Conservation (phyloP, 2,329 filamentous ascomycete genomes). For the Aspergillus niger region DNA sequence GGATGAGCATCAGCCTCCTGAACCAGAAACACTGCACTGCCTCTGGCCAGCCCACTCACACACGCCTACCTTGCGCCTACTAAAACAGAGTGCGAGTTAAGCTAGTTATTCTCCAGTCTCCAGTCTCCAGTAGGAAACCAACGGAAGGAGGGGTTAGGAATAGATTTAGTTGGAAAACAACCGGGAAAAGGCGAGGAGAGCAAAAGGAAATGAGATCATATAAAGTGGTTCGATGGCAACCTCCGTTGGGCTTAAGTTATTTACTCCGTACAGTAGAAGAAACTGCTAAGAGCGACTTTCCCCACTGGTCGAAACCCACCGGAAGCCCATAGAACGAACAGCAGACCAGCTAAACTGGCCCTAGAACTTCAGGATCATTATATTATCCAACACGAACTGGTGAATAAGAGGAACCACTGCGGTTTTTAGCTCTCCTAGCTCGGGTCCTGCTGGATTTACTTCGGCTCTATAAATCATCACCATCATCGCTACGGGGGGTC, state of each 20-base stretch:
- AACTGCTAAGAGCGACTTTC: background rate
- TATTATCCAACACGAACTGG: slow-evolving; percentile 6
- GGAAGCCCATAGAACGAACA: slow-evolving; percentile 1
- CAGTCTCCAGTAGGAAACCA: too few relatives aligned
- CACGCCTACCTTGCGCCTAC: background rate
- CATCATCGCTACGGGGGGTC: background rate
- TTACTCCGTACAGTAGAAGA: background rate
- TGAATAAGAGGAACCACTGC: slow-evolving; percentile 1
- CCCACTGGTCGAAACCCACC: slow-evolving; percentile 1
- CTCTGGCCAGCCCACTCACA: slow-evolving; percentile 1
- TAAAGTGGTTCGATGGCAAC: slow-evolving; percentile 2
- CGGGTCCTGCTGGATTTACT: background rate
- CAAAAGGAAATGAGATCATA: slow-evolving; percentile 1
- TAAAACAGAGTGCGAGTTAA: background rate
- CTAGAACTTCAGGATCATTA: background rate
- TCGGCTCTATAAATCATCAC: background rate
- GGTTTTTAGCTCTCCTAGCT: background rate
- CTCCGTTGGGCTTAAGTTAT: background rate
- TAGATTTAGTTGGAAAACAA: background rate
- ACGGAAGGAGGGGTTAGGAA: background rate
- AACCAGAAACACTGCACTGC: slow-evolving; percentile 2
- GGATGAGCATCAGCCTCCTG: slow-evolving; percentile 1
- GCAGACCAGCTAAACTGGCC: background rate
- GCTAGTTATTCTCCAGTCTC: too few relatives aligned
- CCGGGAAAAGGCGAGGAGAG: background rate